Conservation (phyloP, 495 filamentous ascomycete genomes). For the Tuber brumale region DNA sequence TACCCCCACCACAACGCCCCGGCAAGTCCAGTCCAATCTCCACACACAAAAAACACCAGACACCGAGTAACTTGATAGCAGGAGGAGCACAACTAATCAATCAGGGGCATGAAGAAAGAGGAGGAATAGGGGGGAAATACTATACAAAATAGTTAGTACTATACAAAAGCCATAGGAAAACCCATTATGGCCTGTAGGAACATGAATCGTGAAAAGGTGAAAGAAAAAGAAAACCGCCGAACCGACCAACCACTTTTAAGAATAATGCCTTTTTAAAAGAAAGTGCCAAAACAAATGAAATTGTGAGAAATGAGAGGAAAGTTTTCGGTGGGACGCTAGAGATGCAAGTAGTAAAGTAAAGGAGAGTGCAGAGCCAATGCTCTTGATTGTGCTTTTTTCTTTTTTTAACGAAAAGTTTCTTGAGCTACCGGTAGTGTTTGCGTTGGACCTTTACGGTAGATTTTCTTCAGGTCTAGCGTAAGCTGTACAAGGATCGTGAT, state of each 20-base stretch:
- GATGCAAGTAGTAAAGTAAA: conserved; percentile 4
- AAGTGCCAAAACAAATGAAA: not conserved
- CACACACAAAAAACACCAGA: not conserved
- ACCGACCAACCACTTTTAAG: not conserved
- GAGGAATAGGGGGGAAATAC: not conserved
- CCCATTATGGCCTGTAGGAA: not conserved
- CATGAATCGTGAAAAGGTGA: not conserved
- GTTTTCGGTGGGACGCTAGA: not conserved
- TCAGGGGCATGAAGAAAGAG: not conserved
- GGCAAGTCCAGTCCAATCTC: not conserved
- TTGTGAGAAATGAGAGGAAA: not conserved
- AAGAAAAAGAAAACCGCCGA: not conserved
- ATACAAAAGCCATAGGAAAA: not conserved
- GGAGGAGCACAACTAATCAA: not conserved
- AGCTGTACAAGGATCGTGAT: not conserved
- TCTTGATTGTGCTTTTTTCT: not conserved
- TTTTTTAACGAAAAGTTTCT: not conserved
- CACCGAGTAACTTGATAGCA: not conserved
- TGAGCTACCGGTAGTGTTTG: not conserved
- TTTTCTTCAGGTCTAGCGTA: not conserved
- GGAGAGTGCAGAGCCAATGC: not conserved
- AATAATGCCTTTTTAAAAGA: not conserved
- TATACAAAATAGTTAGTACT: not conserved
- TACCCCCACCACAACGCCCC: conserved; percentile 2
- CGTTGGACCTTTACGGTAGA: not conserved